Evolutionary conservation across 2,329 filamentous ascomycete genomes (phyloP).

Genomic region (Xylaria sp.): DNA sequence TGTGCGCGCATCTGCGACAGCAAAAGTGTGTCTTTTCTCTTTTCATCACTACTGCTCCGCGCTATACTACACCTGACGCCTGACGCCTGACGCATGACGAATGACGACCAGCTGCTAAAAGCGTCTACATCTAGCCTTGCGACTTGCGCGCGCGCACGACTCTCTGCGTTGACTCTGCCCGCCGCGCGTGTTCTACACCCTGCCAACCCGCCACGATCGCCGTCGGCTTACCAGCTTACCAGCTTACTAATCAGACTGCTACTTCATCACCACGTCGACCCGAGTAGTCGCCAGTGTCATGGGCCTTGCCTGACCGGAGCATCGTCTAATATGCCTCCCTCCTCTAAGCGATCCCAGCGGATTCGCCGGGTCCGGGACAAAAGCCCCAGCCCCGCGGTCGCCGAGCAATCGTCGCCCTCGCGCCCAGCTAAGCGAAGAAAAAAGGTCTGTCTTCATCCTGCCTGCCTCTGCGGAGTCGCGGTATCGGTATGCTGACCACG

Average conservation of each 20-base stretch:
- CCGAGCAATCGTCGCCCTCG: constrained; percentile 67
- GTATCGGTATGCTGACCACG: constrained; percentile 32
- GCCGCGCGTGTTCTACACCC: neutral
- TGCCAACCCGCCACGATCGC: neutral
- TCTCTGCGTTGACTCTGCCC: neutral
- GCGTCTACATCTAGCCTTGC: constrained; percentile 2
- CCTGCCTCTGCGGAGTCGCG: neutral
- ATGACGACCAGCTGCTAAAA: neutral
- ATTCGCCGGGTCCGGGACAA: constrained; percentile 50
- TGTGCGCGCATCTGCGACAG: constrained; percentile 20
- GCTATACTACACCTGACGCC: neutral
- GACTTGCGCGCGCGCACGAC: constrained; percentile 9
- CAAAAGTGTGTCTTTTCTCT: neutral
- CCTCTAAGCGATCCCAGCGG: constrained; percentile 54
- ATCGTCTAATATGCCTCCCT: constrained; percentile 52
- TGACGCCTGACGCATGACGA: neutral
- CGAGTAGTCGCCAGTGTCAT: constrained; percentile 33
- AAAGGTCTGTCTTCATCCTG: constrained; percentile 57
- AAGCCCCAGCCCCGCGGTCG: constrained; percentile 50
- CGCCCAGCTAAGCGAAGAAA: constrained; percentile 73
- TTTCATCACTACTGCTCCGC: neutral
- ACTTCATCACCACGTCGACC: constrained; percentile 15
- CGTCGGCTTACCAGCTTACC: neutral
- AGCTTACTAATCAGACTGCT: constrained; percentile 3
- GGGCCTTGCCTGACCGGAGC: constrained; percentile 38